Evolutionary conservation across 2,329 filamentous ascomycete genomes (phyloP).

Genomic region (Paecilomyces formosus): DNA sequence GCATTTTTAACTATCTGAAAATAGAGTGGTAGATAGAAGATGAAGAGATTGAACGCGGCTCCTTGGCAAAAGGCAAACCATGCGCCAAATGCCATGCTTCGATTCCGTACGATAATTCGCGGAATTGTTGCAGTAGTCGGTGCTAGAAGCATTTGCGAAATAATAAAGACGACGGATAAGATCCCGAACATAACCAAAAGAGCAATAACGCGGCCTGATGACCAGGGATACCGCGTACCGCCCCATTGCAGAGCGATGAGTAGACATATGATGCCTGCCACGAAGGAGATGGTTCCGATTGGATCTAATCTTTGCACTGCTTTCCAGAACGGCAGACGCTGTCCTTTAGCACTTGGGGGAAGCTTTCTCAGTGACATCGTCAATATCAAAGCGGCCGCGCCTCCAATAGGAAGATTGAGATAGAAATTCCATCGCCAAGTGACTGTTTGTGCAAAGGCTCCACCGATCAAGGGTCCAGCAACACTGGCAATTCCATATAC

Average conservation of each 20-base stretch:
- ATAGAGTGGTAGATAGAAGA: background rate
- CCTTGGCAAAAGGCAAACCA: background rate
- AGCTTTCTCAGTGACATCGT: background rate
- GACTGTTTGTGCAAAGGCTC: background rate
- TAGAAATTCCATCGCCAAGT: background rate
- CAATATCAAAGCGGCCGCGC: background rate
- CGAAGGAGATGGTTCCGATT: background rate
- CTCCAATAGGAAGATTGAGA: background rate
- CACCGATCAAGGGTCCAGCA: background rate
- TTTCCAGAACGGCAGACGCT: background rate
- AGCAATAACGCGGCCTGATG: background rate
- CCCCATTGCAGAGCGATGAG: background rate
- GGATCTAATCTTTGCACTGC: background rate
- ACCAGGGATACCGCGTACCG: background rate
- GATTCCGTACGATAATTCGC: background rate
- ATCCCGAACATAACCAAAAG: background rate
- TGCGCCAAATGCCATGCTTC: background rate
- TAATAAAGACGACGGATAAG: background rate
- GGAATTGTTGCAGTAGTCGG: background rate
- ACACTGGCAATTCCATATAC: background rate
- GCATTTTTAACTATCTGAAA: background rate
- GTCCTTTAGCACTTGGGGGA: background rate
- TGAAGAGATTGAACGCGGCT: background rate
- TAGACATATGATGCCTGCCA: background rate
- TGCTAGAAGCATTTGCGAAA: background rate